A percentile compares a stretch with the other conserved stretches of the same genome.
These are phyloP conservation scores for Pulveroboletus frians DNA, from an alignment of 768 basidiomycete species.

Conservation along the genomic window DNA sequence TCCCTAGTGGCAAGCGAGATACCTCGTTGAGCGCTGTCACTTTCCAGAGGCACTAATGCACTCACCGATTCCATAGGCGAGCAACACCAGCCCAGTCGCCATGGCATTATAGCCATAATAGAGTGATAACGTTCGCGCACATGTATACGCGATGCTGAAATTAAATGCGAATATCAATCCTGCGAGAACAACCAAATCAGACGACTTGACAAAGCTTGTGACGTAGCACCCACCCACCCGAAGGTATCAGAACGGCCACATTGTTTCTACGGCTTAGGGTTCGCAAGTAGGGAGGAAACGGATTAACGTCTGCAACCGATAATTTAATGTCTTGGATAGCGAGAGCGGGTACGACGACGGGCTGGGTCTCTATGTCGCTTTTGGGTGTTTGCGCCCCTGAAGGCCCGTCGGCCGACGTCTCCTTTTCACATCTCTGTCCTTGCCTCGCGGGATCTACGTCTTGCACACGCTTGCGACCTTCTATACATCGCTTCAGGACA, in stretches of 20 bases:
- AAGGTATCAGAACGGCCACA: slow-evolving; percentile 44
- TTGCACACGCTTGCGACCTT: slow-evolving; percentile 13
- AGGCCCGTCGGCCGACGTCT: neutral
- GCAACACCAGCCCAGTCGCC: slow-evolving; percentile 69
- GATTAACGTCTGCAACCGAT: slow-evolving; percentile 67
- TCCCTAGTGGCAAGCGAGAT: slow-evolving; percentile 29
- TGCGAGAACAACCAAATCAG: slow-evolving; percentile 18
- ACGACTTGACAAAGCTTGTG: neutral
- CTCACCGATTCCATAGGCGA: slow-evolving; percentile 68
- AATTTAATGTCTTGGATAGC: slow-evolving; percentile 42
- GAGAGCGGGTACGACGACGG: slow-evolving; percentile 7
- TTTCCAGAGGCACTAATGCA: neutral
- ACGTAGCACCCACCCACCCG: slow-evolving; percentile 28
- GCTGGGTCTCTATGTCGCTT: slow-evolving; percentile 23
- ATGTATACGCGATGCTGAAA: slow-evolving; percentile 70
- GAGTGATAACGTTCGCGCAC: slow-evolving; percentile 62
- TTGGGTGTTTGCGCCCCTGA: slow-evolving; percentile 4
- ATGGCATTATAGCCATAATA: slow-evolving; percentile 68
- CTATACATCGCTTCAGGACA: slow-evolving; percentile 44
- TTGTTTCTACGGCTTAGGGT: slow-evolving; percentile 66
- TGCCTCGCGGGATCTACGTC: slow-evolving; percentile 12
- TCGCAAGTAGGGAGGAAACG: slow-evolving; percentile 55
- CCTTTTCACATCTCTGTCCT: slow-evolving; percentile 8
- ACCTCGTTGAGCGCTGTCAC: neutral
- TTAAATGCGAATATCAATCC: slow-evolving; percentile 68